phyloP scores from a whole-genome alignment of 495 filamentous ascomycete genomes.

The Aspergillus cristatus region DNA sequence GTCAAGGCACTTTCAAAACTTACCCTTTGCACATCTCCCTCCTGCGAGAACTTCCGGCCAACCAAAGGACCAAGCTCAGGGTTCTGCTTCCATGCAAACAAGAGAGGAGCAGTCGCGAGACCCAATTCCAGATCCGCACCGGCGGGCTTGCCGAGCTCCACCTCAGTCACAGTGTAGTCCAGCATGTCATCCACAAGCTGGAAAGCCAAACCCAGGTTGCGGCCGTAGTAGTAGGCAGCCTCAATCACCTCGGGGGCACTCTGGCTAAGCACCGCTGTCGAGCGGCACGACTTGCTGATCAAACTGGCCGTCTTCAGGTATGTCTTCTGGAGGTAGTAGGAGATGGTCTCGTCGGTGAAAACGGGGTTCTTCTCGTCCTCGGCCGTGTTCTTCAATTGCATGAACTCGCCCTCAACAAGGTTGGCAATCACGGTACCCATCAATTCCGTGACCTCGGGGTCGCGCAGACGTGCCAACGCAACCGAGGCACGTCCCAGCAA shows the following conservation, averaged over 20 bases:
- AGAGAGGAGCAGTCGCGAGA: conserved; percentile 85
- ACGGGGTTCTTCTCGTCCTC: conserved; percentile 71
- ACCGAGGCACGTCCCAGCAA: conserved; percentile 88
- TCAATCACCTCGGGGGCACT: conserved; percentile 72
- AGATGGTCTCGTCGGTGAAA: conserved; percentile 78
- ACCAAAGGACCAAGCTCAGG: conserved; percentile 80
- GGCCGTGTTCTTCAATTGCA: conserved; percentile 96
- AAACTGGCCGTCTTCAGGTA: conserved; percentile 94
- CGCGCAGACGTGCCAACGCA: conserved; percentile 77
- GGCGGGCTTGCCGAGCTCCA: conserved; percentile 86
- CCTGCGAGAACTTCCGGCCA: conserved; percentile 74
- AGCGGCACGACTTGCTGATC: conserved; percentile 91
- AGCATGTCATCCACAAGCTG: conserved; percentile 98
- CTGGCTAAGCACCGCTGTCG: conserved; percentile 76
- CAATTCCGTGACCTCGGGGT: conserved; percentile 90
- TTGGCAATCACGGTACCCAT: conserved; percentile 95
- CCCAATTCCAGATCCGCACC: conserved; percentile 92
- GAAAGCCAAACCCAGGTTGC: conserved; percentile 88
- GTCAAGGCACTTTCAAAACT: conserved; percentile 21
- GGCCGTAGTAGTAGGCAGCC: conserved; percentile 83
- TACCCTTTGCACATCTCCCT: conserved; percentile 79
- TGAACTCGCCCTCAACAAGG: conserved; percentile 96
- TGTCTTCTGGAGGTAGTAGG: conserved; percentile 97
- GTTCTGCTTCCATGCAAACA: conserved; percentile 93
- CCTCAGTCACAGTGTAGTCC: conserved; percentile 80